Conservation (phyloP, 352 stramenopile genomes). For the Elongisporangium prolatum region DNA sequence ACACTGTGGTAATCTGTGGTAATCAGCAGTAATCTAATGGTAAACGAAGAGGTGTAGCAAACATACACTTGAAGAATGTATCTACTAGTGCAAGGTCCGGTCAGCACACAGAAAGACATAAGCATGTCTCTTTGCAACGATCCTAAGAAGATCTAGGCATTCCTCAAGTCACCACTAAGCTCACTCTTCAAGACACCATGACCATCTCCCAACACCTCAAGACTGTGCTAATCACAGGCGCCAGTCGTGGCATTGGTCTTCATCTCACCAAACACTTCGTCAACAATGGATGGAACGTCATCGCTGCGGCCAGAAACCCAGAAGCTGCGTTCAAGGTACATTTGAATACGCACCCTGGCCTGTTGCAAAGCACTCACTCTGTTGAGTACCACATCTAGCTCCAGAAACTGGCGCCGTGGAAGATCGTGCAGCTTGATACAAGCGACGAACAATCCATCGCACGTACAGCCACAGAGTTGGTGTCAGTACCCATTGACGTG, state of each 20-base stretch:
- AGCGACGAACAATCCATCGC: conserved; percentile 29
- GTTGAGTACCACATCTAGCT: conserved; percentile 14
- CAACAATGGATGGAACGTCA: conserved; percentile 39
- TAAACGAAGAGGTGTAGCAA: too few relatives aligned
- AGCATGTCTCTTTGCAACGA: too few relatives aligned
- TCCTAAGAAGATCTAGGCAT: too few relatives aligned
- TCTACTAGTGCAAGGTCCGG: too few relatives aligned
- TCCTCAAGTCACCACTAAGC: too few relatives aligned
- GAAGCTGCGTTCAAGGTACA: conserved; percentile 15
- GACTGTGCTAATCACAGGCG: conserved; percentile 45
- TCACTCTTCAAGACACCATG: too few relatives aligned
- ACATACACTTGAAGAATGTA: too few relatives aligned
- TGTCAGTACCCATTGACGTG: conserved; percentile 44
- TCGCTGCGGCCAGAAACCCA: conserved; percentile 23
- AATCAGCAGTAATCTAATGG: too few relatives aligned
- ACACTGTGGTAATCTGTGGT: too few relatives aligned
- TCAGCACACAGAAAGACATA: too few relatives aligned
- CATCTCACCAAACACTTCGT: conserved; percentile 36
- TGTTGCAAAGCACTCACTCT: too few relatives aligned
- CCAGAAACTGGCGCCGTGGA: conserved; percentile 15
- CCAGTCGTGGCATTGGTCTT: conserved; percentile 35
- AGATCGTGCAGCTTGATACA: conserved; percentile 25
- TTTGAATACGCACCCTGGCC: background rate
- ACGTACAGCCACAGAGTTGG: conserved; percentile 23
- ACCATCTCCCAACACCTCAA: too few relatives aligned